phyloP scores from a whole-genome alignment of 2,329 filamentous ascomycete species.

The Alternaria sp. region DNA sequence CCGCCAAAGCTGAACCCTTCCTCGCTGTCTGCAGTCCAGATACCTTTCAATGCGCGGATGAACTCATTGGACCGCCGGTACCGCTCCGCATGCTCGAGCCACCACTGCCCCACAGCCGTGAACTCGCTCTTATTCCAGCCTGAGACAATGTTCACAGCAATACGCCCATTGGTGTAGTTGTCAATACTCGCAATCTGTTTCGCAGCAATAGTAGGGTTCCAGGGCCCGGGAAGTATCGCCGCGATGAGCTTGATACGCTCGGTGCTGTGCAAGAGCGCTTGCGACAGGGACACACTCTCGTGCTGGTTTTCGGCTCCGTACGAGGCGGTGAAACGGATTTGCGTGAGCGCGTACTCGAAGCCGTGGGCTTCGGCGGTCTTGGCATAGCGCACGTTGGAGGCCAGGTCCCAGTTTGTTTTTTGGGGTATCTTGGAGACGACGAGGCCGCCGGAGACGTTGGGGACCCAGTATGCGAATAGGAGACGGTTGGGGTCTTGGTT shows the following conservation, averaged over 20 bases:
- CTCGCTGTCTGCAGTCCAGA: conserved; percentile 56
- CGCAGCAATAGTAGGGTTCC: conserved; percentile 57
- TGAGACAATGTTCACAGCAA: conserved; percentile 62
- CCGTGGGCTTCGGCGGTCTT: conserved; percentile 58
- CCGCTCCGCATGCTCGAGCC: conserved; percentile 63
- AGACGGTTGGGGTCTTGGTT: conserved; percentile 56
- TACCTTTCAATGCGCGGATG: conserved; percentile 60
- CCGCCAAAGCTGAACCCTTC: conserved; percentile 60
- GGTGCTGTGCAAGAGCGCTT: conserved; percentile 59
- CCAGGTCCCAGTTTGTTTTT: conserved; percentile 59
- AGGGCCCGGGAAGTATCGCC: conserved; percentile 55
- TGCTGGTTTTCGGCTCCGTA: conserved; percentile 60
- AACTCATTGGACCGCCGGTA: conserved; percentile 61
- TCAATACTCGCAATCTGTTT: conserved; percentile 65
- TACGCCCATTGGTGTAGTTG: conserved; percentile 60
- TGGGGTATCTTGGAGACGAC: conserved; percentile 63
- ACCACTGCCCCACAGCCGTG: conserved; percentile 62
- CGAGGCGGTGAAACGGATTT: conserved; percentile 63
- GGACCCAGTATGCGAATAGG: conserved; percentile 63
- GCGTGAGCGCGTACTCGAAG: conserved; percentile 62
- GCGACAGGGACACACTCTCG: conserved; percentile 61
- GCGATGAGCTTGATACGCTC: conserved; percentile 61
- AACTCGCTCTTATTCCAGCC: conserved; percentile 66
- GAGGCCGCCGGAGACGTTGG: conserved; percentile 62
- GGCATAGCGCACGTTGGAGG: conserved; percentile 60